Evolutionary conservation across 495 filamentous ascomycete genomes (phyloP), one percentile per base, ranked within the genome.

Genomic region (Penicillium arizonense): DNA sequence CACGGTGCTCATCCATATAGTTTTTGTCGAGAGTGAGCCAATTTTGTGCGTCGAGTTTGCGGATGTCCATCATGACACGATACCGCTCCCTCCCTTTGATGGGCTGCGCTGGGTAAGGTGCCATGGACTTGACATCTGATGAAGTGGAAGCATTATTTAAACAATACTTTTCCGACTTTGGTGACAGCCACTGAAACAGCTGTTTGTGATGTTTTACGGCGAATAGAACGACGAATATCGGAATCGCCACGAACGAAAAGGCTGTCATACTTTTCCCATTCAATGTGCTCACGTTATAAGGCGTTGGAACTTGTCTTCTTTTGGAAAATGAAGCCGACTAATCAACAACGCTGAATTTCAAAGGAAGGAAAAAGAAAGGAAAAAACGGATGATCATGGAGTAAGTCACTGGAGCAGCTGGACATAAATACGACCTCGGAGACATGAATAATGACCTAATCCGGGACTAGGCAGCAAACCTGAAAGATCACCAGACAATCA

Each of bases 21-120:
- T 73, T 71, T 38, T 76, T 70, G 59, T 83, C 80, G 32, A 83
- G 53, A 1, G 75, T 79, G 28, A 84, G 69, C 81, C 80, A 84
- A 39, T 81, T 80, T 37, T 67, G 59, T 14, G 58, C 51, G 37
- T 81, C 78, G 26, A 83, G 61, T 52, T 72, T 77, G 50, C 73
- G 73, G 16, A 84, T 68, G 34, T 82, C 80, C 80, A 82, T 82
- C 57, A 77, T 76, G 47, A 81, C 70, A 23, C 72, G 65, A 51
- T 76, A 78, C 55, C 71, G 60, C 32, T 72, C 70, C 43, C 71
- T 57, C n/a, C 73, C 75, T 40, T 62, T 68, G 57, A 77, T 77
- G 26, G 75, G 73, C 44, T 73, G 68, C 21, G 72, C 69, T 35
- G 74, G 74, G 55, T 75, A 77, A 6, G 74, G 72, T 23, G 68